Evolutionary conservation across 495 filamentous ascomycete species (phyloP), one percentile per base, ranked within the genome.

Genomic region (Eremomyces bilateralis): DNA sequence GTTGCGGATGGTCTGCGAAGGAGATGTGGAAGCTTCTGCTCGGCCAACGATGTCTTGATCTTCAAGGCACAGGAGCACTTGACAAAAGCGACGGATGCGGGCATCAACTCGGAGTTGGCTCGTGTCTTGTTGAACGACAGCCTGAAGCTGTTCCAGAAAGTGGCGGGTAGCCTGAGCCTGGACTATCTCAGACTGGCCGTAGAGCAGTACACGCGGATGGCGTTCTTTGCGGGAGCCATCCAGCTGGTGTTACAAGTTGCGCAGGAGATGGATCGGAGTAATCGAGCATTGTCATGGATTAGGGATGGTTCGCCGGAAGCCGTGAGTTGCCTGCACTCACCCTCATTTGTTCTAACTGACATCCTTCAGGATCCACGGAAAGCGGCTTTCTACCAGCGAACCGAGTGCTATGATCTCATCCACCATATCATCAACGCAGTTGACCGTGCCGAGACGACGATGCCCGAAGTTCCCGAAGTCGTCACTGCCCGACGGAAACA

Each of bases 21-120:
- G 43, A 68, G 81, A 39, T 99, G 88, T 43, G 90, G 88, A 30
- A 88, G 71, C 49, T 95, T 99, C 62, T 99, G 88, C 61, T 91
- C 80, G 40, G 72, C 84, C 1, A 84, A 94, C 33, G 88, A 99
- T 57, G 84, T 93, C 1, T 70, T 95, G 22, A 81, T 92, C 33
- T 99, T 95, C 69, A 94, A 92, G 54, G 90, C 90, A 4, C 84
- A 95, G 52, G 88, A 99, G 51, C 69, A 80, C 39, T 60, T 95
- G 31, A 88, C 91, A 55, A 71, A 73, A 39, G 88, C 83, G 1
- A 69, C 69, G 1, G 85, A 94, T 53, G 67, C 71, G 13, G 68
- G 71, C 18, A 58, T 69, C 12, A 80, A 80, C 39, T 67, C 70
- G 3, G 82, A 83, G 46, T 53, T 68, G 20, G 76, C 76, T n/a